Base-by-base conservation (phyloP, 2,329 filamentous ascomycete genomes). In the Atkinsonella texensis region DNA sequence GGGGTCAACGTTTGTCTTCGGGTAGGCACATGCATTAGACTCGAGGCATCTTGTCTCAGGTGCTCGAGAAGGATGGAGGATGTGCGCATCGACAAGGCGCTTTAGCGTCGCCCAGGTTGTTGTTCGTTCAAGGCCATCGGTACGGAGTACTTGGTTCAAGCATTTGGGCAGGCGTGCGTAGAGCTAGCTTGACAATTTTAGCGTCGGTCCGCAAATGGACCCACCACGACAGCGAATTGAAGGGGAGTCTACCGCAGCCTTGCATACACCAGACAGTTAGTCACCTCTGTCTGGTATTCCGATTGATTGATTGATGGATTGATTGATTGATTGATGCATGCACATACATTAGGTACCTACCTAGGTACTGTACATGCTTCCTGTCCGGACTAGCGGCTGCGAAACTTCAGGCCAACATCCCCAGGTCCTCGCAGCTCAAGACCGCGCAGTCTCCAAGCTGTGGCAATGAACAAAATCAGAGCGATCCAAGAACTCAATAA, bases 401-500 rank as follows among this genome's bases (percentile, higher is more conserved):
- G 7, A 28, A 28, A 28, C 28, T 28, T 28, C 28, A 28, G 28
- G 28, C 28, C 28, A 28, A 28, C 28, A 28, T 28, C 28, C 28
- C 28, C 28, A 2, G 28, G 7, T 28, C 28, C 4, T 45, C 53
- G n/a, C 18, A 43, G n/a, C 17, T 28, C 39, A 23, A 46, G 13
- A 4, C 33, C 28, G 50, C 31, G 42, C 48, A 39, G 12, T 11
- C 31, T 20, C 48, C 15, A 18, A 11, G 28, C 7, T 11, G 4
- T 15, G 61, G 73, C 58, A 31, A 98, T 98, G 93, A 96, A 98
- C 67, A 85, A 88, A 59, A 93, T 98, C 59, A 87, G 89, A 60
- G 84, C 89, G 53, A 93, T 96, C 55, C 87, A 95, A 67, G 83
- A 85, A 66, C 85, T 98, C 54, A 98, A 98, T 68, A 89, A 93